Evolutionary conservation across 2,329 filamentous ascomycete species (phyloP), one percentile per base, ranked within the genome.

Genomic region (Beauveria sp.): DNA sequence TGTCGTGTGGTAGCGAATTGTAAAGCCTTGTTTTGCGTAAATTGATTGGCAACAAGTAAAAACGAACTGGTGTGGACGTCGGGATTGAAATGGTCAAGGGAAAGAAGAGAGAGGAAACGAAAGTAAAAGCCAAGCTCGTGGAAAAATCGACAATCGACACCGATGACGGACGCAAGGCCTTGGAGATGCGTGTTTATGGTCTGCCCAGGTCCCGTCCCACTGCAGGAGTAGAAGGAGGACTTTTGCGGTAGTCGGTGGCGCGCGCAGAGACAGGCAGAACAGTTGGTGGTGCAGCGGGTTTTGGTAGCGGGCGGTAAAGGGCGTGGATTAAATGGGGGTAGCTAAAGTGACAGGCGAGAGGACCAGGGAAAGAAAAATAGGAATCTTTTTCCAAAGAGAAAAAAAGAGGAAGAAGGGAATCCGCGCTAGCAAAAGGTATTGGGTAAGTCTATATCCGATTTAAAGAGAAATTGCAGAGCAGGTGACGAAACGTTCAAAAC

Each of bases 51-150:
- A 26, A 45, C 8, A 57, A 43, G 12, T 18, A 56, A 31, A 42
- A 26, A 24, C 5, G 18, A 26, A n/a, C 31, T 18, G n/a, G 26
- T n/a, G 22, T 22, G 54, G 31, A 46, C 51, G 65, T 62, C 50
- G 49, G 12, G 14, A 38, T 38, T 38, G 34, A 16, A 16, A 38
- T 2, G 14, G 34, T 5, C 34, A 38, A 26, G 28, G 16, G 58
- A 49, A 52, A 52, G 53, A 48, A 22, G 57, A 58, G 48, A 31
- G 38, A 31, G 20, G 58, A 45, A 56, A 53, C 51, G 51, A 63
- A 38, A 54, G 53, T 50, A 63, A 62, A 60, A 52, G 57, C 57
- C 48, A 60, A 60, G 57, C 57, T 60, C 57, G 20, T 51, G 16
- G 26, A n/a, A 12, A 22, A 24, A 8, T 40, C 24, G 38, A 60